phyloP scores from a whole-genome alignment of 2,329 filamentous ascomycete species.

The Bipolaris sorokiniana region DNA sequence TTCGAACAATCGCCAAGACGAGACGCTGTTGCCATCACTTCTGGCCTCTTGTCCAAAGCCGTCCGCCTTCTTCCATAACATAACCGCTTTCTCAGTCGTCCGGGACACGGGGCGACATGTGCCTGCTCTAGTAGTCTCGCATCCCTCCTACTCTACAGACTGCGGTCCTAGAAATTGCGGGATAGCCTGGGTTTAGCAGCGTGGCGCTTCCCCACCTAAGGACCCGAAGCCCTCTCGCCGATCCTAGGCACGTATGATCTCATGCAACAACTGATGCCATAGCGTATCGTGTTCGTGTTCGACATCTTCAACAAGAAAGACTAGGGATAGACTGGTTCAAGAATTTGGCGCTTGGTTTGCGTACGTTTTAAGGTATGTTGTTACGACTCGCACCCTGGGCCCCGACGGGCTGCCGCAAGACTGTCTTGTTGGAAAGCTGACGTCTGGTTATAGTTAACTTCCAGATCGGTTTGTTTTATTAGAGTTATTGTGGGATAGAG shows the following conservation, averaged over 20 bases:
- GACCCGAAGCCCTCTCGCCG: constrained; percentile 38
- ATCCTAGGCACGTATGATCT: constrained; percentile 38
- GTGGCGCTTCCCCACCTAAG: constrained; percentile 49
- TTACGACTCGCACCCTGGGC: neutral
- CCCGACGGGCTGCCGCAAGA: constrained; percentile 1
- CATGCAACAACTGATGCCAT: constrained; percentile 48
- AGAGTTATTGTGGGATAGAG: constrained; percentile 37
- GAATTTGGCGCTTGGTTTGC: constrained; percentile 49
- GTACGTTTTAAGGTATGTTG: constrained; percentile 46
- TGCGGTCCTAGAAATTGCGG: constrained; percentile 40
- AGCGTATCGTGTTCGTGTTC: constrained; percentile 45
- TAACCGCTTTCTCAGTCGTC: constrained; percentile 37
- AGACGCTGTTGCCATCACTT: constrained; percentile 30
- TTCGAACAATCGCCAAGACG: constrained; percentile 45
- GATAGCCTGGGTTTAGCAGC: constrained; percentile 38
- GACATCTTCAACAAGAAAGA: constrained; percentile 46
- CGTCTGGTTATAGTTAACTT: constrained; percentile 36
- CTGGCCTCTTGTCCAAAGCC: constrained; percentile 30
- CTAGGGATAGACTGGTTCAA: constrained; percentile 53
- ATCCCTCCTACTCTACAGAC: constrained; percentile 34
- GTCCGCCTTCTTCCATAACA: constrained; percentile 27
- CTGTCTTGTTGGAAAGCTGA: constrained; percentile 26
- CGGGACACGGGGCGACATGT: constrained; percentile 47
- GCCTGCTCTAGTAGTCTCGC: constrained; percentile 43
- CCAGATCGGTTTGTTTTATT: constrained; percentile 32